Conservation (phyloP, 23 red algal genomes). For the Agarophyton chilense region DNA sequence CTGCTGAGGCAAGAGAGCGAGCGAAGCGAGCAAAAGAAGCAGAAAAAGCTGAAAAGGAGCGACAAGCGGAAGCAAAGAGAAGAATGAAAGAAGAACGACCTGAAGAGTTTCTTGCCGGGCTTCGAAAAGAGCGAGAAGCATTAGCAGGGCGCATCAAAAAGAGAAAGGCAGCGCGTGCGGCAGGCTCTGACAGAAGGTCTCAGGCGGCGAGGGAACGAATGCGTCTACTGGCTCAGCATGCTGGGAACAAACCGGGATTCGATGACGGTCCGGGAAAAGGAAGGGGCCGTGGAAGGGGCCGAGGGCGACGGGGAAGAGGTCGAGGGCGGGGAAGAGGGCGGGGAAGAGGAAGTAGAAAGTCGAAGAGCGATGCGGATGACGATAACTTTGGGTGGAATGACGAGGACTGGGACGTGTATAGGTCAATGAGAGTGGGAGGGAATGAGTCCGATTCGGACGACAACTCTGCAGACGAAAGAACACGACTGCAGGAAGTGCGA, state of each 20-base stretch:
- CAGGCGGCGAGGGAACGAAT: constrained; percentile 73
- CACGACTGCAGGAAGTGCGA: constrained; percentile 47
- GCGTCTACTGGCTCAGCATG: constrained; percentile 75
- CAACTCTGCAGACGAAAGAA: constrained; percentile 57
- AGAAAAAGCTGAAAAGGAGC: constrained; percentile 38
- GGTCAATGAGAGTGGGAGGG: constrained; percentile 61
- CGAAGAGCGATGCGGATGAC: constrained; percentile 40
- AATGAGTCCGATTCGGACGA: constrained; percentile 65
- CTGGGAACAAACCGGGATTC: constrained; percentile 38
- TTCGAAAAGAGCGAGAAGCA: constrained; percentile 59
- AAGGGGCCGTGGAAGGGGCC: constrained; percentile 18
- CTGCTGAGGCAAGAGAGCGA: constrained; percentile 62
- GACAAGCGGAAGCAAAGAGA: constrained; percentile 33
- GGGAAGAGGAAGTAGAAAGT: constrained; percentile 32
- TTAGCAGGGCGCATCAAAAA: constrained; percentile 67
- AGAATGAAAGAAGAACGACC: constrained; percentile 58
- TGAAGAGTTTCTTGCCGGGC: constrained; percentile 46
- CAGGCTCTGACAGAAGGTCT: constrained; percentile 75
- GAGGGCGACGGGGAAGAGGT: constrained; percentile 18
- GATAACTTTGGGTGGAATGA: constrained; percentile 85
- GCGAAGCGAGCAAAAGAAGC: constrained; percentile 62
- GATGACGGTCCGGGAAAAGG: constrained; percentile 44
- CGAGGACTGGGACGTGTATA: constrained; percentile 85
- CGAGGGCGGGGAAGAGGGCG: constrained; percentile 40
- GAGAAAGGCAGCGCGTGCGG: constrained; percentile 48